A percentile compares a stretch with the other conserved stretches of the same genome.
phyloP scores from a whole-genome alignment of 257 asterid genomes.

The Misopates orontium region DNA sequence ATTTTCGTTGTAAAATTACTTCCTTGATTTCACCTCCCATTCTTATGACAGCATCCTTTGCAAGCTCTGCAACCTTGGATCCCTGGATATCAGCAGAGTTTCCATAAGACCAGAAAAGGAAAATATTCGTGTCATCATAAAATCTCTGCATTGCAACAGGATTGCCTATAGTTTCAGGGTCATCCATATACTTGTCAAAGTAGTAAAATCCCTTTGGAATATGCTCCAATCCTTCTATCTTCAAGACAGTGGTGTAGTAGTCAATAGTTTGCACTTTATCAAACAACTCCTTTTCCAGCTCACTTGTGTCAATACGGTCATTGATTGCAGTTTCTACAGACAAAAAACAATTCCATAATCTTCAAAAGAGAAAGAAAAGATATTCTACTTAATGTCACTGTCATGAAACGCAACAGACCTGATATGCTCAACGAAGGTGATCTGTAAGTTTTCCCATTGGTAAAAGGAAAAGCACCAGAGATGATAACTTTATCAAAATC shows the following conservation, averaged over 20 bases:
- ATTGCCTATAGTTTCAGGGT: conserved; percentile 65
- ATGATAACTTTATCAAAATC: conserved; percentile 68
- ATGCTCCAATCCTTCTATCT: conserved; percentile 68
- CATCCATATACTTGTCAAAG: conserved; percentile 74
- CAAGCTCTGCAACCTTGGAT: conserved; percentile 48
- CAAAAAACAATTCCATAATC: conserved; percentile 3
- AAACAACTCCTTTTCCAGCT: conserved; percentile 62
- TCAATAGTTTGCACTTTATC: conserved; percentile 71
- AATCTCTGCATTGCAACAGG: conserved; percentile 91
- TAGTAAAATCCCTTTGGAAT: conserved; percentile 81
- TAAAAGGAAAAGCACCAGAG: conserved; percentile 77
- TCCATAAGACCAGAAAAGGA: conserved; percentile 86
- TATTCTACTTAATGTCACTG: not conserved
- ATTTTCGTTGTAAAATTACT: conserved; percentile 57
- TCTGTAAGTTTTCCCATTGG: conserved; percentile 51
- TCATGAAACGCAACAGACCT: conserved; percentile 36
- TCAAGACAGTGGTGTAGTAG: conserved; percentile 74
- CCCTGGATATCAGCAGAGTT: conserved; percentile 61
- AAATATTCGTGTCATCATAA: conserved; percentile 53
- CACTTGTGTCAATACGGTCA: conserved; percentile 48
- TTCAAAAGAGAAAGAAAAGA: not conserved
- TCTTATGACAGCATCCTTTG: conserved; percentile 57
- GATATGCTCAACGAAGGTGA: conserved; percentile 42
- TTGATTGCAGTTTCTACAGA: conserved; percentile 39
- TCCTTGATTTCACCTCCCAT: conserved; percentile 63